phyloP scores from a whole-genome alignment of 345 rosid species.

The Euphorbia peplus region DNA sequence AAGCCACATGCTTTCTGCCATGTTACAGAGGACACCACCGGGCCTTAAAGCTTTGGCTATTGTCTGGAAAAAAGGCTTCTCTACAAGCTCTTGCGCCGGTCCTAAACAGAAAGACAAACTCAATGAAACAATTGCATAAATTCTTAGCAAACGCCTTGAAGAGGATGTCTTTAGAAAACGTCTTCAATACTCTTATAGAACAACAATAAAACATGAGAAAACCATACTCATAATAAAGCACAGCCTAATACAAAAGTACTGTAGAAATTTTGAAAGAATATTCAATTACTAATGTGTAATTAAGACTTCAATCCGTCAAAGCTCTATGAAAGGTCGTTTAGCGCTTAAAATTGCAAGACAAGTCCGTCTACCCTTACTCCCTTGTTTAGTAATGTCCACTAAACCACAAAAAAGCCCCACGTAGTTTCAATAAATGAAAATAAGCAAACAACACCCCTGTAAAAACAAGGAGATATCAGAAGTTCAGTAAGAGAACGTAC shows the following conservation, averaged over 20 bases:
- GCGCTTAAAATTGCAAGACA: background rate
- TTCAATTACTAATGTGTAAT: background rate
- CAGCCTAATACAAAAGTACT: background rate
- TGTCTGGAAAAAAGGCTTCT: slow-evolving; percentile 88
- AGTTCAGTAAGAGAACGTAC: slow-evolving; percentile 38
- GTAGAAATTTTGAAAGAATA: background rate
- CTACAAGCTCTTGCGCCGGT: slow-evolving; percentile 92
- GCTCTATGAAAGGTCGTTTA: background rate
- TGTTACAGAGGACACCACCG: slow-evolving; percentile 92
- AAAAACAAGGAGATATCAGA: slow-evolving; percentile 6
- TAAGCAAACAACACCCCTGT: background rate
- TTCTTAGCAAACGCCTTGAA: background rate
- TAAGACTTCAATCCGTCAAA: background rate
- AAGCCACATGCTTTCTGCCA: slow-evolving; percentile 99
- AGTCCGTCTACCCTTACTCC: background rate
- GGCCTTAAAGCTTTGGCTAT: slow-evolving; percentile 78
- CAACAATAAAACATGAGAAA: background rate
- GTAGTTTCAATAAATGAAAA: background rate
- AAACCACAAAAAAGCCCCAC: background rate
- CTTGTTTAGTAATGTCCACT: background rate
- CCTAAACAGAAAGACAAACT: slow-evolving; percentile 39
- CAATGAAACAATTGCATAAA: background rate
- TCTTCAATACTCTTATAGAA: background rate
- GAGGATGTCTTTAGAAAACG: background rate
- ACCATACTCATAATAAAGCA: background rate